A percentile compares a stretch with the other conserved stretches of the same genome.
Evolutionary conservation across 2,329 filamentous ascomycete species (phyloP).

Genomic region (Colletotrichum sp.): DNA sequence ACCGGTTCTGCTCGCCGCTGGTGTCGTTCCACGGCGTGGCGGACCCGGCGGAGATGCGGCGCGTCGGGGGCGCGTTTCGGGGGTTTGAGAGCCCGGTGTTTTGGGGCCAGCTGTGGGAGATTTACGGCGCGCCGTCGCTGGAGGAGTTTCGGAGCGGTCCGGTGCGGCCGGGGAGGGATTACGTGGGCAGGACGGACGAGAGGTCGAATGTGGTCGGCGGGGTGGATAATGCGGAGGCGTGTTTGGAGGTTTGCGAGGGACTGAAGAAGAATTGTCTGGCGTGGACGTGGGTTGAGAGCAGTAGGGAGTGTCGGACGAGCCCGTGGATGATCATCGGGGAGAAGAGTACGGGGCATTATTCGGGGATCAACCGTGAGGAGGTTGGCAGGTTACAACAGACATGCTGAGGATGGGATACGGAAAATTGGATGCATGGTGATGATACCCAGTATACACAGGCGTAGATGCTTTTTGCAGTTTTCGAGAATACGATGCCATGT

Average conservation of each 20-base stretch:
- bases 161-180: constrained; percentile 46
- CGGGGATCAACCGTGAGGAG: constrained; percentile 39
- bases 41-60: constrained; percentile 47
- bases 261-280: constrained; percentile 49
- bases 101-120: constrained; percentile 55
- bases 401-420: constrained; percentile 3
- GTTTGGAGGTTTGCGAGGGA: constrained; percentile 45
- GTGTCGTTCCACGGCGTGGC: constrained; percentile 59
- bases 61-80: constrained; percentile 46
- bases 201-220: constrained; percentile 39
- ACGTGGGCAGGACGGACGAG: constrained; percentile 56
- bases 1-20: constrained; percentile 59
- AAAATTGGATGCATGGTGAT: neutral
- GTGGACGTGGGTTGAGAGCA: constrained; percentile 52
- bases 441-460: neutral
- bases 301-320: constrained; percentile 46
- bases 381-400: constrained; percentile 18
- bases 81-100: constrained; percentile 43
- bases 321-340: constrained; percentile 57
- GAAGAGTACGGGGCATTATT: constrained; percentile 33
- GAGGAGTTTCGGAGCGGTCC: constrained; percentile 38
- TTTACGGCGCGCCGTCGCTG: constrained; percentile 49
- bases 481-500: neutral
- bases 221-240: constrained; percentile 44
- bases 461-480: neutral